Evolutionary conservation across 1,284 basidiomycete species (phyloP).

Genomic region (Pseudozyma hubeiensis): DNA sequence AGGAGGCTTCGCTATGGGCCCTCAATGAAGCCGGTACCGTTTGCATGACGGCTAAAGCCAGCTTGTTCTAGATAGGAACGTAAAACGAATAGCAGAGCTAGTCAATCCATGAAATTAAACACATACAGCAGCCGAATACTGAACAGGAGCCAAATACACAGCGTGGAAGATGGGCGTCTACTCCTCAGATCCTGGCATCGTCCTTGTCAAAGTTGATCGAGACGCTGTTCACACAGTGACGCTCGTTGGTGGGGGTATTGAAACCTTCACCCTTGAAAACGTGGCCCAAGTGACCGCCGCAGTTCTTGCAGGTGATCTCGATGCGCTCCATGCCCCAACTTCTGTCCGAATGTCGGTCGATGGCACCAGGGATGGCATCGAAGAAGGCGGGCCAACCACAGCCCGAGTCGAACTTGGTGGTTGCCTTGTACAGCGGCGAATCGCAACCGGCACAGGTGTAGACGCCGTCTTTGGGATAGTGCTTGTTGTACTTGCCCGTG

Average conservation of each 20-base stretch:
- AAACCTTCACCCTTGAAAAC: constrained; percentile 89
- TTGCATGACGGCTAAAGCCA: constrained; percentile 44
- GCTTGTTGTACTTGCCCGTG: constrained; percentile 82
- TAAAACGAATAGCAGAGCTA: no score
- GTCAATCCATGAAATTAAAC: no score
- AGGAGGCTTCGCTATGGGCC: constrained; percentile 31
- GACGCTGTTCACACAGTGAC: constrained; percentile 80
- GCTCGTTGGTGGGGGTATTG: constrained; percentile 76
- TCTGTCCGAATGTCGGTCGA: constrained; percentile 73
- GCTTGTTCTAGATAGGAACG: constrained; percentile 6
- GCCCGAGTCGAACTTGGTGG: constrained; percentile 90
- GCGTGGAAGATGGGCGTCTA: no score
- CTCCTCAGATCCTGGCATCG: constrained; percentile 59
- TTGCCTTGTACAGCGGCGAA: constrained; percentile 73
- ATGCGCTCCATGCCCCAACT: constrained; percentile 72
- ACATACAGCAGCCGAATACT: no score
- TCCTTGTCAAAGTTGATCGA: constrained; percentile 82
- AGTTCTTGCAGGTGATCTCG: constrained; percentile 80
- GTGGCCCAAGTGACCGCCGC: constrained; percentile 91
- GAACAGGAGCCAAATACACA: no score
- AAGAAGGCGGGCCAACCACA: constrained; percentile 99
- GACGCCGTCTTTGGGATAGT: constrained; percentile 74
- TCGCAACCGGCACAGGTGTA: constrained; percentile 73
- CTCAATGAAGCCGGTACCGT: constrained; percentile 40
- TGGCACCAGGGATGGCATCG: constrained; percentile 90